phyloP scores from a whole-genome alignment of 495 filamentous ascomycete species.

The Haplographium delicatum region DNA sequence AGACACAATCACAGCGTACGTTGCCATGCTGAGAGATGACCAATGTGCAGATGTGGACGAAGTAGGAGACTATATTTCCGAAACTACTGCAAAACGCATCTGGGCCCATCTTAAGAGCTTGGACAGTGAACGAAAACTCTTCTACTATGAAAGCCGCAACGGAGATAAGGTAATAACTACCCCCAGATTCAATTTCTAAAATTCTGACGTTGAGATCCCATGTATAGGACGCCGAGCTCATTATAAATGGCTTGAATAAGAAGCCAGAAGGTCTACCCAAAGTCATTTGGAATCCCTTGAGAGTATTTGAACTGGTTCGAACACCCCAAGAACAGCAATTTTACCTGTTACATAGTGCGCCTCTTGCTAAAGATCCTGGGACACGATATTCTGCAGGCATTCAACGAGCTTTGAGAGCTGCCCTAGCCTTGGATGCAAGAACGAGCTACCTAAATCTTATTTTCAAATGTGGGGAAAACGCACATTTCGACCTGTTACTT shows the following conservation, averaged over 20 bases:
- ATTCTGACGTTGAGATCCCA: not conserved
- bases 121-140: not conserved
- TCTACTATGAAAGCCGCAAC: constrained; percentile 8
- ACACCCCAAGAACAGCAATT: constrained; percentile 13
- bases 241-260: constrained; percentile 18
- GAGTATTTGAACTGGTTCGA: constrained; percentile 3
- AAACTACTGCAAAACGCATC: constrained; percentile 2
- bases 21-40: constrained; percentile 24
- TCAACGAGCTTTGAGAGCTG: constrained; percentile 5
- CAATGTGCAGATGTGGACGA: constrained; percentile 12
- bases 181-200: not conserved
- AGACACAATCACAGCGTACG: constrained; percentile 17
- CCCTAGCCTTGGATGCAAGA: constrained; percentile 7
- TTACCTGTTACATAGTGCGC: constrained; percentile 9
- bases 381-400: constrained; percentile 7
- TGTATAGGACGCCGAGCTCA: constrained; percentile 15
- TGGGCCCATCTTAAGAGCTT: constrained; percentile 1
- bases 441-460: constrained; percentile 3
- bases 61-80: constrained; percentile 3
- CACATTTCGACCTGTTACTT: constrained; percentile 15
- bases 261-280: constrained; percentile 8
- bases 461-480: constrained; percentile 9
- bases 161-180: not conserved
- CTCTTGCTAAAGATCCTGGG: not conserved
- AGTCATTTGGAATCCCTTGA: constrained; percentile 7